Percentiles rank a stretch among this genome's conserved stretches.
phyloP scores from a whole-genome alignment of 2,329 filamentous ascomycete species.

The Aspergillus fructus region DNA sequence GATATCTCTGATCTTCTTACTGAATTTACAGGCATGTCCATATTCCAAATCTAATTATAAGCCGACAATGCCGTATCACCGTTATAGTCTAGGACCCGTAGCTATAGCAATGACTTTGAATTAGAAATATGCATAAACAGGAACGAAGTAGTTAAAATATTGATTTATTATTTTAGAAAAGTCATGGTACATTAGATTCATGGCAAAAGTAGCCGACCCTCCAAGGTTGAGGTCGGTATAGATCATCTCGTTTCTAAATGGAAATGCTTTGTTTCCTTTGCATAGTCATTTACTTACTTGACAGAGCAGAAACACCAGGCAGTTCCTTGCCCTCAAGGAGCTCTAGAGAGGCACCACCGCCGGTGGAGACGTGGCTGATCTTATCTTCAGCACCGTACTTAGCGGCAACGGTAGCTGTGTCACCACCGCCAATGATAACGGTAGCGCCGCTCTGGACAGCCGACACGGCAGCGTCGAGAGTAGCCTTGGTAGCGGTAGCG shows the following conservation, averaged over 20 bases:
- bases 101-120: conserved; percentile 21
- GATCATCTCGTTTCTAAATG: background rate
- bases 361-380: conserved; percentile 96
- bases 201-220: background rate
- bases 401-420: conserved; percentile 95
- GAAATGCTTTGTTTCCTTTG: background rate
- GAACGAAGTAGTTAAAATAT: conserved; percentile 7
- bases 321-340: conserved; percentile 97
- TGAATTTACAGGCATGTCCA: background rate
- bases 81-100: conserved; percentile 31
- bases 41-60: background rate
- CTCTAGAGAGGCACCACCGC: conserved; percentile 92
- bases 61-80: background rate
- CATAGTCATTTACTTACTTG: conserved; percentile 58
- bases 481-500: conserved; percentile 86
- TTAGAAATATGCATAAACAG: conserved; percentile 21
- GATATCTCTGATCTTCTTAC: background rate
- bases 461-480: conserved; percentile 81
- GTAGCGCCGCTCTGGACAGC: conserved; percentile 84
- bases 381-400: conserved; percentile 97
- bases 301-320: conserved; percentile 89
- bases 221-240: background rate
- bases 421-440: conserved; percentile 97
- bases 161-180: conserved; percentile 22
- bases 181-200: conserved; percentile 38